Conservation (phyloP, 805 yeast species). For the Metschnikowia continentalis region DNA sequence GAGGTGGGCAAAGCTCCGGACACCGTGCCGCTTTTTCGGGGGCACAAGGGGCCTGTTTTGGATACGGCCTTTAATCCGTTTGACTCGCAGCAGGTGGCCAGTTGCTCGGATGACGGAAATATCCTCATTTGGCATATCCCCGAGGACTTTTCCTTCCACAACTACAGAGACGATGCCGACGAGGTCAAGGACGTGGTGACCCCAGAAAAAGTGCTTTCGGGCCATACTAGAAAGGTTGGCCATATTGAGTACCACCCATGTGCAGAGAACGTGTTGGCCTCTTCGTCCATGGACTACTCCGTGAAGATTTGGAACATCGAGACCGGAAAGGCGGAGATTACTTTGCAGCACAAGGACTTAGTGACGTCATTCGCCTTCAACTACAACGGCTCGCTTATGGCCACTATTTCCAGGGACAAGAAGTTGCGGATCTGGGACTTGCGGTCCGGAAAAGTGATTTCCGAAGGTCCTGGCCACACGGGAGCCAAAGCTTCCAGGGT, state of each 20-base stretch:
- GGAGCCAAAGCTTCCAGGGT: conserved; percentile 92
- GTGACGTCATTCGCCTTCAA: conserved; percentile 92
- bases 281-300: conserved; percentile 85
- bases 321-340: conserved; percentile 63
- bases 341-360: conserved; percentile 82
- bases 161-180: conserved; percentile 50
- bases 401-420: conserved; percentile 89
- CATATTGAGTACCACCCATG: conserved; percentile 87
- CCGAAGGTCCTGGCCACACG: conserved; percentile 85
- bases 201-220: conserved; percentile 67
- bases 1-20: conserved; percentile 95
- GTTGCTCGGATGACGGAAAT: conserved; percentile 38
- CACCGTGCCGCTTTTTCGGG: conserved; percentile 86
- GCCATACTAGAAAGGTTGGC: conserved; percentile 94
- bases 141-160: conserved; percentile 66
- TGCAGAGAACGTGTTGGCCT: conserved; percentile 81
- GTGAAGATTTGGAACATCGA: conserved; percentile 89
- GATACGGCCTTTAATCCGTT: conserved; percentile 97
- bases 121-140: conserved; percentile 89
- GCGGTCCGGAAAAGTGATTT: conserved; percentile 63
- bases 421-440: conserved; percentile 89
- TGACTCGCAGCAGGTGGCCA: conserved; percentile 50
- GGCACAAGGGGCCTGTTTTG: conserved; percentile 91
- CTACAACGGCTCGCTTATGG: conserved; percentile 81
- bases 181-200: conserved; percentile 57